Percentiles rank a stretch among this genome's conserved stretches.
phyloP scores from a whole-genome alignment of 805 yeast genomes.

The Candida michaelii region DNA sequence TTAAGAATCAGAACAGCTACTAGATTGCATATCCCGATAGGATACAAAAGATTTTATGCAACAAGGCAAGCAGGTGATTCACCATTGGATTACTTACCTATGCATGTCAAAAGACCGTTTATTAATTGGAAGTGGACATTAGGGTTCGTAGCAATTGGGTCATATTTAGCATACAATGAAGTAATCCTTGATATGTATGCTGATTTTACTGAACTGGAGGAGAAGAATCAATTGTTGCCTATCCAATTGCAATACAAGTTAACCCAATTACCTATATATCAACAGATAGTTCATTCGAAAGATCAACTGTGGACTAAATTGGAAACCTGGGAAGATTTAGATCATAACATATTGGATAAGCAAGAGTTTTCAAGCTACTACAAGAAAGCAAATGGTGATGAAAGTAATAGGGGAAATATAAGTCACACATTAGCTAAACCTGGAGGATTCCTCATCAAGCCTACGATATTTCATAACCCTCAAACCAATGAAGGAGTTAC shows the following conservation, averaged over 20 bases:
- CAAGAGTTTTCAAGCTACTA: conserved; percentile 13
- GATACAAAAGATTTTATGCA: conserved; percentile 14
- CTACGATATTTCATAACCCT: conserved; percentile 62
- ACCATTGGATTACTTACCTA: conserved; percentile 31
- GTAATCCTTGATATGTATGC: conserved; percentile 26
- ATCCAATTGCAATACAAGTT: conserved; percentile 48
- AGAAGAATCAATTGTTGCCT: conserved; percentile 26
- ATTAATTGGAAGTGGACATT: conserved; percentile 30
- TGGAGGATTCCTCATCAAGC: conserved; percentile 78
- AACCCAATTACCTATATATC: conserved; percentile 50
- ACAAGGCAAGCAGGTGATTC: conserved; percentile 31
- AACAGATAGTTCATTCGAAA: conserved; percentile 44
- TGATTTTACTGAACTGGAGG: conserved; percentile 21
- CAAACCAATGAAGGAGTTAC: conserved; percentile 59
- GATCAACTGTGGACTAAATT: conserved; percentile 47
- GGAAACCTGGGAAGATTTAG: conserved; percentile 45
- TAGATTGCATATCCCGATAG: neutral
- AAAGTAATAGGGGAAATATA: conserved; percentile 19
- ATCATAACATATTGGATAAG: conserved; percentile 34
- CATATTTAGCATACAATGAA: conserved; percentile 28
- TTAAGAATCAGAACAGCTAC: neutral
- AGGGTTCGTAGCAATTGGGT: conserved; percentile 21
- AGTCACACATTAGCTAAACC: conserved; percentile 60
- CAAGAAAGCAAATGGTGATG: conserved; percentile 7
- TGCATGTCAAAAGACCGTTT: conserved; percentile 20